phyloP scores from a whole-genome alignment of 1,284 basidiomycete genomes.

The Melampsora americana region DNA sequence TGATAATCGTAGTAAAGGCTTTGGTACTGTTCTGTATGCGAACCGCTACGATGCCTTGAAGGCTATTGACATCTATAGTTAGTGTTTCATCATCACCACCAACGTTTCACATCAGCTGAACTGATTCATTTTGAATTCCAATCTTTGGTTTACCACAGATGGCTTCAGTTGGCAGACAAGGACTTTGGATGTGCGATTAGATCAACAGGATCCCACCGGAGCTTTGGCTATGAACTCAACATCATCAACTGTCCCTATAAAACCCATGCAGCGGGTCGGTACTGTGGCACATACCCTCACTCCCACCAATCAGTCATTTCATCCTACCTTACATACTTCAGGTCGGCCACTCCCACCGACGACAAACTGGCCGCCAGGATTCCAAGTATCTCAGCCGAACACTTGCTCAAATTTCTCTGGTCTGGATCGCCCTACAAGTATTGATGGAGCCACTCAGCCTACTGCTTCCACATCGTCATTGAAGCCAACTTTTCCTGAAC shows the following conservation, averaged over 20 bases:
- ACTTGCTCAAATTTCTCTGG: constrained; percentile 8
- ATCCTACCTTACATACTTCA: no score
- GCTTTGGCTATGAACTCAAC: constrained; percentile 50
- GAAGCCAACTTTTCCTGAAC: neutral
- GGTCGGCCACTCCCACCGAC: no score
- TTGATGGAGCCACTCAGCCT: neutral
- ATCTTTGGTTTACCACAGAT: neutral
- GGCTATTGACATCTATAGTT: constrained; percentile 62
- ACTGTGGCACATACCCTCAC: no score
- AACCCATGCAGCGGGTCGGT: no score
- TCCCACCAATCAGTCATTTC: no score
- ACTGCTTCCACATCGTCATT: constrained; percentile 1
- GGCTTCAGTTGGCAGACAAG: constrained; percentile 49
- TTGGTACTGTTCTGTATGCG: constrained; percentile 80
- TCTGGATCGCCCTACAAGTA: no score
- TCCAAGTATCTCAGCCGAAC: no score
- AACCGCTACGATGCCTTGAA: constrained; percentile 78
- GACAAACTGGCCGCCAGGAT: no score
- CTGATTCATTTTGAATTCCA: neutral
- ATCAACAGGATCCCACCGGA: constrained; percentile 51
- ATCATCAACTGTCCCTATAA: constrained; percentile 46
- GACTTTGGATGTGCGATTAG: constrained; percentile 51
- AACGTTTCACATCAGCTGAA: neutral
- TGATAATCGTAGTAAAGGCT: constrained; percentile 79
- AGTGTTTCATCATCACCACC: neutral